Base-by-base conservation (phyloP, 495 filamentous ascomycete genomes). In the Copromyces sp. region DNA sequence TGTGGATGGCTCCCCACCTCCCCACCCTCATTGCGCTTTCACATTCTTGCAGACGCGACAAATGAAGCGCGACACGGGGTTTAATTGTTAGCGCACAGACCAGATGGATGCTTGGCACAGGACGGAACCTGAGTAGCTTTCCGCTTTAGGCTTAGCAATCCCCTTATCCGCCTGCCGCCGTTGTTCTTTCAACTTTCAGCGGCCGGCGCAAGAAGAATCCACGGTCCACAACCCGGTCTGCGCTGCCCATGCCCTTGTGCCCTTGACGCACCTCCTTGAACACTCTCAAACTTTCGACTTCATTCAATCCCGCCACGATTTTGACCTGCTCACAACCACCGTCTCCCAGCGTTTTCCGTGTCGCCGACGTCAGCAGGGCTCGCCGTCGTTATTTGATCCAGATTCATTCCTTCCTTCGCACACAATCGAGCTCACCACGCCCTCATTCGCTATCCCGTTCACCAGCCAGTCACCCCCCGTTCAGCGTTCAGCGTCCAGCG, bases 121-220 rank as follows among this genome's bases (percentile, higher is more conserved):
- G 32, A 37, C n/a, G 47, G 14, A 72, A 72, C 59, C 68, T 42
- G 71, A 69, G 20, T 68, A 45, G 74, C 71, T 70, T 70, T 20
- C 73, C 79, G 73, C 7, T 72, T 78, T 76, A 24, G 77, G 79
- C 42, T 75, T 80, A 78, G 79, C 75, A 71, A 61, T 71, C 73
- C 70, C 29, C 53, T 65, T 61, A 35, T 61, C 53, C 53, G 53
- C 53, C 53, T 65, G 53, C 53, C 53, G 53, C 53, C 53, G 29
- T 32, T 65, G 24, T 29, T 3, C 53, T 65, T 65, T 35, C 29
- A 35, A 61, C 53, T 65, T 65, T 65, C 53, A 65, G 53, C 53
- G 53, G 29, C 53, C 53, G 53, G 53, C 53, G 29, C 53, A 61
- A 32, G 47, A 53, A 24, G 47, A 61, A 61, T 61, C 53, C 53